phyloP scores from a whole-genome alignment of 495 filamentous ascomycete species.

The Rhypophila decipiens region DNA sequence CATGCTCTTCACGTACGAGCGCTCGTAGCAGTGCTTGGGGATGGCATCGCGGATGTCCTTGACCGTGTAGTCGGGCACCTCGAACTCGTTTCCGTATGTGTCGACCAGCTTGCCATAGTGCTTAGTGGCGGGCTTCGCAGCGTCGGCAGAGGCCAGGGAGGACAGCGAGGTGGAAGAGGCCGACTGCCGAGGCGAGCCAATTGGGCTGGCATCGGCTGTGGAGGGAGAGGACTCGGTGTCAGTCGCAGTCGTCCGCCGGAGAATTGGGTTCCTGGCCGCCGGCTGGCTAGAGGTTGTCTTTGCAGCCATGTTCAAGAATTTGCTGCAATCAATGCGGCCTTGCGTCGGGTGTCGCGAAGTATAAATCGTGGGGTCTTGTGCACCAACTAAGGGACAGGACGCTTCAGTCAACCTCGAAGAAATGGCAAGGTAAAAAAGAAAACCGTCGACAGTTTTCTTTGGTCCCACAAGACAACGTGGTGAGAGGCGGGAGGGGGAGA shows the following conservation, averaged over 20 bases:
- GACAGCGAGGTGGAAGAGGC: slow-evolving; percentile 87
- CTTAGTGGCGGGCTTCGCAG: slow-evolving; percentile 13
- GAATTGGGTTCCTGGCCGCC: slow-evolving; percentile 30
- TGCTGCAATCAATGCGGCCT: not conserved
- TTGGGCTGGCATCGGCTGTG: slow-evolving; percentile 57
- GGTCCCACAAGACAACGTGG: not conserved
- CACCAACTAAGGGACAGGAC: too few relatives aligned
- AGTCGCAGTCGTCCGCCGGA: slow-evolving; percentile 32
- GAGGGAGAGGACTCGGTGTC: slow-evolving; percentile 52
- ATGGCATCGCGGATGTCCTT: slow-evolving; percentile 78
- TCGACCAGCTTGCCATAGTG: slow-evolving; percentile 56
- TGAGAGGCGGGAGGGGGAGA: too few relatives aligned
- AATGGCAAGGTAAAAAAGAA: too few relatives aligned
- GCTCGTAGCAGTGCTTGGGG: slow-evolving; percentile 74
- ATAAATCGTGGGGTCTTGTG: not conserved
- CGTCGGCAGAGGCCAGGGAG: slow-evolving; percentile 65
- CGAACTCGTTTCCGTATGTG: slow-evolving; percentile 68
- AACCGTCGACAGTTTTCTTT: not conserved
- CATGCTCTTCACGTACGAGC: slow-evolving; percentile 56
- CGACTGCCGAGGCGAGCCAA: slow-evolving; percentile 65
- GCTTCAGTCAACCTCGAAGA: not conserved
- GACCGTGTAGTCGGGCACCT: slow-evolving; percentile 70
- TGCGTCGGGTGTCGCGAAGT: slow-evolving; percentile 1
- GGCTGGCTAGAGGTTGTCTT: slow-evolving; percentile 28
- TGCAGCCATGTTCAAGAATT: slow-evolving; percentile 30